Base-by-base conservation (phyloP, 805 yeast species). In the Barnettozyma salicaria region DNA sequence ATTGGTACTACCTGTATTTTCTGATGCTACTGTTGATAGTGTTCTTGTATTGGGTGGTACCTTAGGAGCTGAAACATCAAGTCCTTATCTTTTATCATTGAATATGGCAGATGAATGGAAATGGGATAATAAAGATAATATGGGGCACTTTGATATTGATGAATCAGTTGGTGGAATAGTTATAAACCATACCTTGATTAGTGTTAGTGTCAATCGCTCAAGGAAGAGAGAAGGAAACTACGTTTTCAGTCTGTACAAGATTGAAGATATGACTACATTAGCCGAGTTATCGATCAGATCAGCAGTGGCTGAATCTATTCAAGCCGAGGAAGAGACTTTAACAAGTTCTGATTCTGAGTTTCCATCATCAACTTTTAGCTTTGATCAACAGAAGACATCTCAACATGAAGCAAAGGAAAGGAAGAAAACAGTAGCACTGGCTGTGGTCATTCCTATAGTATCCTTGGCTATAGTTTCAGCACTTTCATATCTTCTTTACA, bases 41-140 rank as follows among this genome's bases (percentile, higher is more conserved):
- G 66, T 77, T 1, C 51, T 84, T 8, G 65, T 80, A 30, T 40
- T 81, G 11, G 92, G 92, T 5, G 94, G 95, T 3, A 10, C 57
- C 60, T 28, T 64, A 64, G 58, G 53, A 51, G 17, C 72, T 78
- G 81, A 45, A 40, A 27, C 68, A 69, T 74, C 47, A 35, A 26
- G 41, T 24, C 50, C 53, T 35, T 42, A 43, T 25, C 42, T 51
- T 11, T 14, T 50, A 40, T 40, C 41, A 11, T 31, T 54, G 28
- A 52, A 52, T 23, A 27, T 48, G 28, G 45, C 54, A 5, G 34
- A 31, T 26, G 41, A 41, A 19, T 54, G 58, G 49, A 41, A 45
- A 14, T 48, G 56, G 45, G 42, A 37, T 12, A 58, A 60, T 24
- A 44, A 60, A 4, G 38, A 49, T 1, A 21, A 27, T 7, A 19